Base-by-base conservation (phyloP, 139 green algal species). In the Chlorella sp. region DNA sequence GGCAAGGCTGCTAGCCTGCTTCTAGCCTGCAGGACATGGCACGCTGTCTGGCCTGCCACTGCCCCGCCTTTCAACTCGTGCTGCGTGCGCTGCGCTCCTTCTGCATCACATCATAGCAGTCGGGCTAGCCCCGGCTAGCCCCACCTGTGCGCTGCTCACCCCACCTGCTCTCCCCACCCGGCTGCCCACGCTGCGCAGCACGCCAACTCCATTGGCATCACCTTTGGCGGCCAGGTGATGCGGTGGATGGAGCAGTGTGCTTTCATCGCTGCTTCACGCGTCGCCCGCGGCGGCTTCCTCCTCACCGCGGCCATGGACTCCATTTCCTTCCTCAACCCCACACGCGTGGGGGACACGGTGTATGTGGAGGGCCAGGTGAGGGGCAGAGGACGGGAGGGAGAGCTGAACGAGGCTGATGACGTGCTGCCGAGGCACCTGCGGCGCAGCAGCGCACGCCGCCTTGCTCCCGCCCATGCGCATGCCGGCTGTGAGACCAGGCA, bases 241-340 rank as follows among this genome's bases (percentile, higher is more conserved):
- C 79, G 80, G 23, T 95, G 91, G 94, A 95, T 97, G 86, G 94
- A 97, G 93, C 90, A 95, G 89, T 94, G 88, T 71, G 93, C 94
- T 0, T 97, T 95, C 91, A 94, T 97, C 72, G 88, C 81, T 18
- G 94, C 93, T 63, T 92, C 87, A 28, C 91, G 94, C 13, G 88
- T 97, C 76, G 75, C 74, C 39, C 87, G 94, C 23, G 91, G 91
- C 28, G 80, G 79, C 18, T 86, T 90, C 87, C 83, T 95, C 47
- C 90, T 97, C 4, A 96, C 93, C 0, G 94, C 93, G 21, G 81
- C 80, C 83, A 94, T 97, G 93, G 94, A 97, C 87, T 88, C 81
- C 64, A 86, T 97, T 32, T 85, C 85, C 38, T 97, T 97, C 80
- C 73, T 86, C 4, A 82, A 83, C 36, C 88, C 92, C 82, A 96